Evolutionary conservation across 441 rosid species (phyloP), one percentile per base, ranked within the genome.

Genomic region (Hura crepitans): DNA sequence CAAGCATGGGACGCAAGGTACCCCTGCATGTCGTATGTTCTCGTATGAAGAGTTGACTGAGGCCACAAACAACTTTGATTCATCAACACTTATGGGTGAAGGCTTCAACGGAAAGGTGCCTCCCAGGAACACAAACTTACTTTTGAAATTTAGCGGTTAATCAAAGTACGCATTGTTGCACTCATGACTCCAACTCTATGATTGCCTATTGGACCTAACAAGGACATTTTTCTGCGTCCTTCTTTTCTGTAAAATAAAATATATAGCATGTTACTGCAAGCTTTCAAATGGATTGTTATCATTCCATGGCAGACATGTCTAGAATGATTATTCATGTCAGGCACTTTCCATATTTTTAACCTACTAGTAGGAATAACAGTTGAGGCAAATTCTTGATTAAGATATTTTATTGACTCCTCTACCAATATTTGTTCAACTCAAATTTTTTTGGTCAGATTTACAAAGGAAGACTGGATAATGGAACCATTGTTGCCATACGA

Each of bases 91-190:
- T 50, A 78, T 94, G 73, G 87, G 97, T 51, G 94, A 89, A 81
- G 92, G 97, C 75, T 86, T 83, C 50, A 57, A 22, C 5, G 97
- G 99, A 73, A 92, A 92, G 99, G 99, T 94, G 85, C 35, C 51
- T 56, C 30, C 33, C 31, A 45, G 27, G 42, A 65, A 53, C 39
- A 25, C 35, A 6, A 17, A 45, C 27, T 50, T 64, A 12, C 45
- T 58, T 53, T 23, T 22, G 23, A 56, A 54, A 54, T 45, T 68
- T 66, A 27, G 14, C 25, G 3, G 49, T 35, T 15, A 54, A 33
- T 49, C n/a, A 2, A n/a, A 17, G 20, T 20, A 61, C 11, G 39
- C 14, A 20, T 18, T 4, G 10, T 61, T 20, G 17, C n/a, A 63
- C 6, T 63, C 35, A 46, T 25, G 28, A 37, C 11, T 27, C 23